Base-by-base conservation (phyloP, 2,329 filamentous ascomycete species). In the Uncinocarpus reesii region DNA sequence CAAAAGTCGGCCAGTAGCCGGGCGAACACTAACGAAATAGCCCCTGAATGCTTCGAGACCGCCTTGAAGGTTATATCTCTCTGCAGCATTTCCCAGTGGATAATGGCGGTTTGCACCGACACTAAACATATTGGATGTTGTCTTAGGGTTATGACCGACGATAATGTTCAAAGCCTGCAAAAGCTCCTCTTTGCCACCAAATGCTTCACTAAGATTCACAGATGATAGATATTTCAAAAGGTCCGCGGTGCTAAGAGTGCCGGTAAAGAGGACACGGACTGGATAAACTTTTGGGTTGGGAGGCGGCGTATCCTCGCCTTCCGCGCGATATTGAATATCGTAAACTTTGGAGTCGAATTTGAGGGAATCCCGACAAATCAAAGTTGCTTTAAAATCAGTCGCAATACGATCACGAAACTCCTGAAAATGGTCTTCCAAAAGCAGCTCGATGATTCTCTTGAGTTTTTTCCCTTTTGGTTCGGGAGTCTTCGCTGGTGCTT, bases 21-120 rank as follows among this genome's bases (percentile, higher is more conserved):
- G 72, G 4, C 80, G 75, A 24, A 79, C 74, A 56, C 77, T 81
- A 8, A 77, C 68, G 57, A 76, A 82, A 61, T 77, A 83, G 0
- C 80, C 80, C 35, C 79, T 71, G 3, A 80, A 0, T 7, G 78
- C 78, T 41, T 75, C 66, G 0, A 83, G 64, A 1, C 77, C 77
- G 8, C 59, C 65, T 2, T 69, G 70, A 1, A 83, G 67, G 24
- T 68, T 57, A 16, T 21, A 51, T 6, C 11, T 29, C 2, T 58
- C 57, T 0, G 48, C 53, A 41, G 74, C 65, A 0, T 55, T 59
- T 10, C 61, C 48, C 35, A 73, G 57, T 0, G 70, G 67, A 53
- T 74, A 80, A 48, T 74, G 72, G 37, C 72, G 74, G 59, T 78
- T 81, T 3, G 68, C 62, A 0, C 74, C 73, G n/a, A 75, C 65